These are phyloP conservation scores for Ganoderma sinense DNA, from an alignment of 1,284 basidiomycete species.

Conservation along the genomic window DNA sequence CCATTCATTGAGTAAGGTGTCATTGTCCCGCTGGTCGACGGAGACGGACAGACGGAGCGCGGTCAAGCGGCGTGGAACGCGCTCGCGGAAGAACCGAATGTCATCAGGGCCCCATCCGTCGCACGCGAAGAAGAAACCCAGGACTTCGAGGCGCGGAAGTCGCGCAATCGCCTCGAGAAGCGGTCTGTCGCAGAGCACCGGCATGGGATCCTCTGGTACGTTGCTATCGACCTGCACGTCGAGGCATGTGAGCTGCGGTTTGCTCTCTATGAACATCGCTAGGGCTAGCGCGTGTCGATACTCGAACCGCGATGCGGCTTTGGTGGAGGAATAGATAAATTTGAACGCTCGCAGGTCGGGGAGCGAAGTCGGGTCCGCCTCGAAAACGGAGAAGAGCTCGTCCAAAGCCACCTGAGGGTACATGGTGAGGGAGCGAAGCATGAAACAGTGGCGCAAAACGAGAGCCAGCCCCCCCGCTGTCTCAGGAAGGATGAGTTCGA, in stretches of 20 bases:
- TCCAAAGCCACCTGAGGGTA: background rate
- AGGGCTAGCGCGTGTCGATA: background rate
- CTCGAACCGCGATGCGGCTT: background rate
- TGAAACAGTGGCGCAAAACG: background rate
- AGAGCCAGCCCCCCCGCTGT: background rate
- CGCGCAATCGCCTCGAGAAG: background rate
- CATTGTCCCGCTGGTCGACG: background rate
- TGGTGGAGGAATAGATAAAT: background rate
- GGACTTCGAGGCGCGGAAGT: background rate
- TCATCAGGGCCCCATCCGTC: background rate
- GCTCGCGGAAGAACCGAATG: background rate
- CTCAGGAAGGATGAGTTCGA: background rate
- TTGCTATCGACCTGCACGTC: background rate
- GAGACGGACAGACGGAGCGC: slow-evolving; percentile 6
- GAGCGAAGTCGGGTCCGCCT: background rate
- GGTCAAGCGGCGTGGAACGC: background rate
- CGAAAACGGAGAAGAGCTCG: background rate
- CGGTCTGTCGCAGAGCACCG: background rate
- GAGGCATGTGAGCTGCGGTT: background rate
- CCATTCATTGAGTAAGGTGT: background rate
- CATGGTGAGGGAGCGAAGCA: background rate
- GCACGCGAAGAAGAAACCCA: background rate
- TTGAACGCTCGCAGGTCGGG: background rate
- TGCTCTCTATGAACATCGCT: background rate
- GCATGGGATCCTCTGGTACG: background rate